Base-by-base conservation (phyloP, 495 filamentous ascomycete species). In the Stereocaulon alpinum region DNA sequence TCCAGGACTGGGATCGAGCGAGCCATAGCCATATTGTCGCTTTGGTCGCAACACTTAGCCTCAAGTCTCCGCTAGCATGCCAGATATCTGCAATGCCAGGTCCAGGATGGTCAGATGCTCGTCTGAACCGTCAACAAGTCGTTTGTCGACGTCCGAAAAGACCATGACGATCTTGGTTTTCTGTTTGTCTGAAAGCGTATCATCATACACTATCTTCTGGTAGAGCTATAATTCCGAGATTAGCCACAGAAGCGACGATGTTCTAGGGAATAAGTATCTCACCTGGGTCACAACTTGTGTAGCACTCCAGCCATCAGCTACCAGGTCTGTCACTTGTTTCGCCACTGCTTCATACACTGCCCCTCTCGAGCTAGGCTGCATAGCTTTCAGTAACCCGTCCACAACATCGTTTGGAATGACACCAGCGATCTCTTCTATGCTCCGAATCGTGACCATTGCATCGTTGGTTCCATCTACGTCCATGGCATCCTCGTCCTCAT, bases 271-370 rank as follows among this genome's bases (percentile, higher is more conserved):
- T 3, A 42, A 49, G 6, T 40, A 27, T 18, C 20, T 45, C 15
- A 88, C 86, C 79, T 91, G 91, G 7, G 78, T 69, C 48, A 96
- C 76, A 20, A 94, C 77, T 74, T 97, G 93, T 18, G 85, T 84
- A n/a, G 92, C 93, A 73, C 89, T 95, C 94, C 93, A 99, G 24
- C 93, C 93, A 74, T 99, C 93, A 15, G 93, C 92, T 60, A 96
- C 86, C 77, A 97, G 83, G 68, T 94, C 86, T 65, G 86, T 86
- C 7, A 97, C 84, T 20, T 87, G 82, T 64, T 81, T 85, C 0
- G 88, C 80, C 12, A 99, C 78, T 40, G 81, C 78, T 58, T 83
- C 81, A 67, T 92, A 97, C 1, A 82, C 77, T 2, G 75, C 73
- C 0, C 79, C 80, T 54, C 72, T 71, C 34, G 77, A 78, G 63